Base-by-base conservation (phyloP, 768 basidiomycete genomes). In the Trametes punicea region DNA sequence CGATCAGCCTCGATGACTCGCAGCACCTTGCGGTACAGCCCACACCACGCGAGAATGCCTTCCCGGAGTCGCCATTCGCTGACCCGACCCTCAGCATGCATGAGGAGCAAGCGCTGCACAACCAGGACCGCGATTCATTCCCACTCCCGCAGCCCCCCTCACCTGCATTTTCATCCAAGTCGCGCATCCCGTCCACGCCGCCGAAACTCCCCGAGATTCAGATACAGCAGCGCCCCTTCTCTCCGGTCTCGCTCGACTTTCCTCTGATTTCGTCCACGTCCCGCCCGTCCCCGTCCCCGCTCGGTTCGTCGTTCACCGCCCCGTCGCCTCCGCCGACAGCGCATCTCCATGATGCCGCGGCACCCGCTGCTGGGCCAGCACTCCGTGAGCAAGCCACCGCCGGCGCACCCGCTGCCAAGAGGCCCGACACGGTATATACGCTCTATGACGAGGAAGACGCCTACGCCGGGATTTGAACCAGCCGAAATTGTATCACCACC, bases 391-490 rank as follows among this genome's bases (percentile, higher is more conserved):
- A 29, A 6, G 42, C 20, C 3, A 18, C 47, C 4, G 46, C 41
- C 6, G 27, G 41, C 44, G 49, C 39, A 23, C 58, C 40, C 2
- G 47, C 50, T 27, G 65, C 70, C 42, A 72, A 73, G 65, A 72
- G 81, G 46, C 80, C 81, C 11, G 68, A 73, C 20, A 83, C 82
- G 11, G 71, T 81, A 33, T 75, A 74, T 56, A 77, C 75, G 40
- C 33, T 76, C 51, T 88, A 87, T 61, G 77, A 83, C 60, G 78
- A 79, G 30, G 81, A 82, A 26, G 87, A 89, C 60, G 85, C 82
- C 42, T 89, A 89, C 61, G 84, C 78, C 23, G 87, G 85, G 27
- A 80, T 88, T 67, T 88, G 71, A 77, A 41, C 49, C 20, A 33
- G 15, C 54, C 6, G 36, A 23, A n/a, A 38, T 29, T 56, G 59